Evolutionary conservation across 345 rosid genomes (phyloP).

Genomic region (Euclidium syriacum): DNA sequence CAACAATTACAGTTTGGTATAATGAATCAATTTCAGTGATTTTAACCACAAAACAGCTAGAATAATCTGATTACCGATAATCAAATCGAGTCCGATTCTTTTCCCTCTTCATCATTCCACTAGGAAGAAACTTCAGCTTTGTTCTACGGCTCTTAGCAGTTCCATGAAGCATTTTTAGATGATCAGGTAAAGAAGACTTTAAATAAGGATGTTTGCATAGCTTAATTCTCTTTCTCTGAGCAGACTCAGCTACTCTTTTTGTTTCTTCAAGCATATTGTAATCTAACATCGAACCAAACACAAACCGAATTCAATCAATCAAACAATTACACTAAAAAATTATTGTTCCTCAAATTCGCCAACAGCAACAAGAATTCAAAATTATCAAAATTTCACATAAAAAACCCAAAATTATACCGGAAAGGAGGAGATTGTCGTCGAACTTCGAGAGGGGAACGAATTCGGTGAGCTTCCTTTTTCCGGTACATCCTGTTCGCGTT

Average conservation of each 20-base stretch:
- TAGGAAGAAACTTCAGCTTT: conserved; percentile 50
- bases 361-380: not conserved
- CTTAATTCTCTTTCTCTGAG: conserved; percentile 50
- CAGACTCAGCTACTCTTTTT: conserved; percentile 74
- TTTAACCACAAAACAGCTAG: not conserved
- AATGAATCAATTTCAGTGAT: not conserved
- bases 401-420: conserved; percentile 42
- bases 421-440: conserved; percentile 60
- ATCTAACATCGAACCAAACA: conserved; percentile 32
- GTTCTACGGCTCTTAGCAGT: conserved; percentile 66
- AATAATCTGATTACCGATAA: conserved; percentile 28
- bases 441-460: conserved; percentile 62
- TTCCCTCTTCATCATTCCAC: conserved; percentile 72
- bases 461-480: conserved; percentile 47
- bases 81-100: conserved; percentile 53
- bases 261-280: conserved; percentile 79
- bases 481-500: conserved; percentile 67
- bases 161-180: conserved; percentile 35
- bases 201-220: conserved; percentile 34
- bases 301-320: not conserved
- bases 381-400: not conserved
- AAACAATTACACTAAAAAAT: not conserved
- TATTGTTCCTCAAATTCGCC: not conserved
- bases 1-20: conserved; percentile 2
- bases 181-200: conserved; percentile 32